Conservation (phyloP, 257 asterid species). For the Eucommia ulmoides region DNA sequence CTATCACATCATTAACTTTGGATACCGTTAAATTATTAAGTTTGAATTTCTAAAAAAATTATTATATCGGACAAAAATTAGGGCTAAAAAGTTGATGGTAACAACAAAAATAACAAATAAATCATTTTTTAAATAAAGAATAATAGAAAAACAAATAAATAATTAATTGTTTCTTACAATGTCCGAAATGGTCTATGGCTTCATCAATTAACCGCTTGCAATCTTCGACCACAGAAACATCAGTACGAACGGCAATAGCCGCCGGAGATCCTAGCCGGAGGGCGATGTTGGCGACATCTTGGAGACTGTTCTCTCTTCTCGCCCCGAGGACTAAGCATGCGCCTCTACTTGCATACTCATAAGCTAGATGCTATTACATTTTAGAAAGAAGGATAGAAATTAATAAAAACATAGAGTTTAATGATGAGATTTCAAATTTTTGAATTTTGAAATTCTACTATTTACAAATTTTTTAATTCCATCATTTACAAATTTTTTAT, state of each 20-base stretch:
- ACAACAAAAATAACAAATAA: no score
- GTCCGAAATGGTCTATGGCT: conserved; percentile 49
- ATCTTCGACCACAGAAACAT: conserved; percentile 35
- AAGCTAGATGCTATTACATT: no score
- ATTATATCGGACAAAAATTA: neutral
- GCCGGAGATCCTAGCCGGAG: conserved; percentile 48
- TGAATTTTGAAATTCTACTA: no score
- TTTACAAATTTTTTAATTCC: no score
- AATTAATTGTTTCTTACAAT: conserved; percentile 18
- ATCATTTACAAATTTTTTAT: no score
- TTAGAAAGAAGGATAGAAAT: no score
- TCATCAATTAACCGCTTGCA: conserved; percentile 42
- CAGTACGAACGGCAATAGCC: conserved; percentile 35
- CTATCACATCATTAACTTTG: no score
- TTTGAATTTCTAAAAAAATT: no score
- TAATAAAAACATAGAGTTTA: no score
- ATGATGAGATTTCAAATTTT: no score
- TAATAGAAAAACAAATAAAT: neutral
- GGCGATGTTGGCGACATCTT: conserved; percentile 49
- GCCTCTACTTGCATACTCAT: conserved; percentile 67
- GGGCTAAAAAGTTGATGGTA: no score
- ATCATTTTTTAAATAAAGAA: no score
- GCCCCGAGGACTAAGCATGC: conserved; percentile 67
- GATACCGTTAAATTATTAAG: neutral
- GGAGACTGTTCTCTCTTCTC: conserved; percentile 45